Evolutionary conservation across 495 filamentous ascomycete species (phyloP).

Genomic region (Tuber aestivum): DNA sequence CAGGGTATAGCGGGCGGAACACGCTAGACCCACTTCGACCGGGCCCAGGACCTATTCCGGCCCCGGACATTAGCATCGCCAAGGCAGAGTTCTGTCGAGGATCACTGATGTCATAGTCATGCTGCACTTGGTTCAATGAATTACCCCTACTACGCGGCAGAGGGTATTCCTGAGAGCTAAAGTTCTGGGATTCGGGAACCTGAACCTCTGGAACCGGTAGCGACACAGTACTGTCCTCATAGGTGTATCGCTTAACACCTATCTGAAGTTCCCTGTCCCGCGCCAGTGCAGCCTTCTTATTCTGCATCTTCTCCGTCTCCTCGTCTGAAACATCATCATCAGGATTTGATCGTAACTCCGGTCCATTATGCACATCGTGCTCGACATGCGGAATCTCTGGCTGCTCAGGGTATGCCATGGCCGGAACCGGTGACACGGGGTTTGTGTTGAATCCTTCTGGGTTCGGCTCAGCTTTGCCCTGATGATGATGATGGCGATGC

Average conservation of each 20-base stretch:
- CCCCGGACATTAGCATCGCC: constrained; percentile 39
- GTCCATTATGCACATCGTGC: constrained; percentile 50
- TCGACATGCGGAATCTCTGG: constrained; percentile 41
- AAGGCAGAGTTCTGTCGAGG: constrained; percentile 38
- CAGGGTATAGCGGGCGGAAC: background rate
- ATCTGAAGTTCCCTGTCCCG: constrained; percentile 9
- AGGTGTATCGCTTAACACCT: constrained; percentile 22
- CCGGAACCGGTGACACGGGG: constrained; percentile 43
- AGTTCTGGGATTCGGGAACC: constrained; percentile 17
- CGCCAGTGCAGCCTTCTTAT: constrained; percentile 27
- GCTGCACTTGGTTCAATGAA: constrained; percentile 37
- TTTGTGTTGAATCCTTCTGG: constrained; percentile 40
- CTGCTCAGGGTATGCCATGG: constrained; percentile 35
- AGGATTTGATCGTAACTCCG: constrained; percentile 38
- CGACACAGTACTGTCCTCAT: constrained; percentile 11
- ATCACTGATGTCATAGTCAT: constrained; percentile 34
- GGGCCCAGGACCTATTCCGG: constrained; percentile 23
- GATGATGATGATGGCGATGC: constrained; percentile 24
- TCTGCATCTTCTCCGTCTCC: constrained; percentile 36
- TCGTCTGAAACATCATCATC: constrained; percentile 38
- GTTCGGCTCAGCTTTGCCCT: constrained; percentile 12
- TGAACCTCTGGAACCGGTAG: constrained; percentile 25
- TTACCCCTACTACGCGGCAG: constrained; percentile 38
- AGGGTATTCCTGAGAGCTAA: constrained; percentile 31
- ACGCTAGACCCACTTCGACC: constrained; percentile 8